Percentiles rank a stretch among this genome's conserved stretches.
Evolutionary conservation across 2,329 filamentous ascomycete species (phyloP).

Genomic region (Elsinoe arachidis): DNA sequence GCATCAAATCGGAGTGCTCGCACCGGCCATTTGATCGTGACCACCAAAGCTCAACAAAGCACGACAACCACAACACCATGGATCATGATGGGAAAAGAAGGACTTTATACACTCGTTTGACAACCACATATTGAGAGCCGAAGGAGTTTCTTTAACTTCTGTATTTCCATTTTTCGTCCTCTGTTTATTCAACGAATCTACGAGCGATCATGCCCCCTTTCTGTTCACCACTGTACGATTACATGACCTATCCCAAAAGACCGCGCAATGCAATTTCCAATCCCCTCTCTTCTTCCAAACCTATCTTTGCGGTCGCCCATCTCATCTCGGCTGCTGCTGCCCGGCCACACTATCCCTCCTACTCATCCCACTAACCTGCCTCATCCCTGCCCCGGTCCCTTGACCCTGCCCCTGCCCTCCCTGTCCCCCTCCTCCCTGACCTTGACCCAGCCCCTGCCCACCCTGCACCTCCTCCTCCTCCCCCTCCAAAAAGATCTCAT

Average conservation of each 20-base stretch:
- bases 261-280: not conserved
- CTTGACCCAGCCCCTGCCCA: no score
- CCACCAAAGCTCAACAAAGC: no score
- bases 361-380: not conserved
- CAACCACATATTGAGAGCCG: no score
- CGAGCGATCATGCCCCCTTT: not conserved
- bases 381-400: not conserved
- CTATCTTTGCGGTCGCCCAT: not conserved
- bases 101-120: no score
- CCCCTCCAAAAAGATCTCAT: constrained; percentile 48
- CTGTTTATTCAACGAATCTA: no score
- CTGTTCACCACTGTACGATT: not conserved
- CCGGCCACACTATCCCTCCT: constrained; percentile 4
- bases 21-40: no score
- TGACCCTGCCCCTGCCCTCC: constrained; percentile 15
- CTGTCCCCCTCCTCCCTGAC: constrained; percentile 35
- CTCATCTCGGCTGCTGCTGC: not conserved
- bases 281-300: not conserved
- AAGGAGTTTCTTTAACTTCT: no score
- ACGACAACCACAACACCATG: no score
- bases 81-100: no score
- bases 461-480: constrained; percentile 29
- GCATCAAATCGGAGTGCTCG: no score
- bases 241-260: not conserved
- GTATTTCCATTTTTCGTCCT: no score